phyloP scores from a whole-genome alignment of 1,139 yeast species.

The Suhomyces bokatorum region DNA sequence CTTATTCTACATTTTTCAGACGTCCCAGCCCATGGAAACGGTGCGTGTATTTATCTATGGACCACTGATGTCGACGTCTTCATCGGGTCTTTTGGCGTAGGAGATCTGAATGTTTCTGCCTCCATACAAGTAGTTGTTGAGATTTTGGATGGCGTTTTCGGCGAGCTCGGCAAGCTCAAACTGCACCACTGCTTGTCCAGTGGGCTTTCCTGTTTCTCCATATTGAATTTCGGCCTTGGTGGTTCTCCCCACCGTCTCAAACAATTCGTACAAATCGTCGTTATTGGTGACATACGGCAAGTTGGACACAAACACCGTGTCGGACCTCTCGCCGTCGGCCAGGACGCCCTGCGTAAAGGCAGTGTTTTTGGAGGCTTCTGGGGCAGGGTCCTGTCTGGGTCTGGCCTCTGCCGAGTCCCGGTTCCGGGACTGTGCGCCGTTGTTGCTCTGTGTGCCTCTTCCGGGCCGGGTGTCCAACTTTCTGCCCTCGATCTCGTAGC shows the following conservation, averaged over 20 bases:
- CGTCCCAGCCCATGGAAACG: background rate
- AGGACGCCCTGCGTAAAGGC: slow-evolving; percentile 65
- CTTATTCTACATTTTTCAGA: too few species aligned
- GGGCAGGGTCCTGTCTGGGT: slow-evolving; percentile 11
- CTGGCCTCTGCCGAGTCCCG: slow-evolving; percentile 15
- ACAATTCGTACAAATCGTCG: slow-evolving; percentile 81
- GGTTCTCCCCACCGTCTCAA: slow-evolving; percentile 82
- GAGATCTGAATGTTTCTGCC: slow-evolving; percentile 69
- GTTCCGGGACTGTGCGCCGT: slow-evolving; percentile 13
- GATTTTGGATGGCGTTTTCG: slow-evolving; percentile 68
- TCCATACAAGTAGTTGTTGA: slow-evolving; percentile 82
- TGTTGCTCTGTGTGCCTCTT: slow-evolving; percentile 23
- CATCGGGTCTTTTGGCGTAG: slow-evolving; percentile 46
- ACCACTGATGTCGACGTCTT: slow-evolving; percentile 1
- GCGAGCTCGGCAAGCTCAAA: slow-evolving; percentile 72
- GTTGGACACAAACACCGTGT: slow-evolving; percentile 69
- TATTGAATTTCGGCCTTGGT: slow-evolving; percentile 75
- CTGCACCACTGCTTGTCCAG: slow-evolving; percentile 83
- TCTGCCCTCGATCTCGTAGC: slow-evolving; percentile 71
- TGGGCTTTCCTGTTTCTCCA: slow-evolving; percentile 65
- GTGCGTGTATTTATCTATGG: slow-evolving; percentile 1
- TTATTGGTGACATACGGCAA: slow-evolving; percentile 87
- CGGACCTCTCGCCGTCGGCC: slow-evolving; percentile 65
- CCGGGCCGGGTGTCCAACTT: slow-evolving; percentile 71
- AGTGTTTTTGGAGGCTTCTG: slow-evolving; percentile 34